Percentiles rank a stretch among this genome's conserved stretches.
These are phyloP conservation scores for Trypanosomatidae sp. DNA, from an alignment of 208 protist species.

Conservation along the genomic window DNA sequence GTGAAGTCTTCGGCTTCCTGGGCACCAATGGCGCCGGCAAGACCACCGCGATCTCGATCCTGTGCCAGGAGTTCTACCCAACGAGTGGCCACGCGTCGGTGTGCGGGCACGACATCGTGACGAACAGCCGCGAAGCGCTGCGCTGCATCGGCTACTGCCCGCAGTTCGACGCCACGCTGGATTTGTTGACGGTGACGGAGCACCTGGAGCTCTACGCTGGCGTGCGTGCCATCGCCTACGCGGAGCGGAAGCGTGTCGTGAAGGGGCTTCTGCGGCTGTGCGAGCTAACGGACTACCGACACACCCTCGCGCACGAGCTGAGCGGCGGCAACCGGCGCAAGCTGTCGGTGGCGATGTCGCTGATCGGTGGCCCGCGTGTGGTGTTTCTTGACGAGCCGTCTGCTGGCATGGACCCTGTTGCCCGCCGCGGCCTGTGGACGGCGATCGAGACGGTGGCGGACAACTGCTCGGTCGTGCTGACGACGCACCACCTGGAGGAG, in stretches of 20 bases:
- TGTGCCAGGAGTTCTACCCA: too few relatives aligned
- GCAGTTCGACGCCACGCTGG: constrained; percentile 94
- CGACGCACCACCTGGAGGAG: constrained; percentile 94
- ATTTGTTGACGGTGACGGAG: constrained; percentile 92
- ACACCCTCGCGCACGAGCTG: constrained; percentile 41
- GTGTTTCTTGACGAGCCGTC: constrained; percentile 90
- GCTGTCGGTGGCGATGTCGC: constrained; percentile 72
- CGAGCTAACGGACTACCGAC: too few relatives aligned
- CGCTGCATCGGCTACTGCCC: constrained; percentile 94
- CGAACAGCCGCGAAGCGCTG: too few relatives aligned
- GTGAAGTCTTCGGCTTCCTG: too few relatives aligned
- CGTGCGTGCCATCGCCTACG: too few relatives aligned
- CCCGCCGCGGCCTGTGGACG: constrained; percentile 77
- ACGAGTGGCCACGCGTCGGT: too few relatives aligned
- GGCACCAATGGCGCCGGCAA: too few relatives aligned
- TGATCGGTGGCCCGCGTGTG: constrained; percentile 72
- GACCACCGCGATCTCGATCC: too few relatives aligned
- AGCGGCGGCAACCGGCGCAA: constrained; percentile 89
- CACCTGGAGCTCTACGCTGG: constrained; percentile 70
- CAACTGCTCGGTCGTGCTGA: constrained; percentile 83
- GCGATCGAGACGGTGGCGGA: constrained; percentile 58
- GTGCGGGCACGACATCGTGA: too few relatives aligned
- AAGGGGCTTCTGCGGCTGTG: too few relatives aligned
- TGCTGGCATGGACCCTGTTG: constrained; percentile 87
- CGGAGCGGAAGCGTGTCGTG: too few relatives aligned